phyloP scores from a whole-genome alignment of 164 flowering plant species.

The Aristolochia contorta region DNA sequence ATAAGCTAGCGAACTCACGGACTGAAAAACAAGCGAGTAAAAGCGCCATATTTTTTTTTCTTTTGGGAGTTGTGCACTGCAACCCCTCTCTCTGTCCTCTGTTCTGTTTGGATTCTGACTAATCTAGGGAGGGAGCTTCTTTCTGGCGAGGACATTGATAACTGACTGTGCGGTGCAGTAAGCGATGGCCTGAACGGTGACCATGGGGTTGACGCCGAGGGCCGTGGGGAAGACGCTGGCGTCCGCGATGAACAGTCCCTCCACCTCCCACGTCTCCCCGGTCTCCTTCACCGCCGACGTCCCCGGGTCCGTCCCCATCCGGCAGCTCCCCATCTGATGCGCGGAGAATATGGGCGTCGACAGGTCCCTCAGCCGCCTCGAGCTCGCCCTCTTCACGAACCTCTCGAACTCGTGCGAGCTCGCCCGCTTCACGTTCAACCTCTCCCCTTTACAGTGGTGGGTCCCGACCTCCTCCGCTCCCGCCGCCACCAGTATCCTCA shows the following conservation, averaged over 20 bases:
- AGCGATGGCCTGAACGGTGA: conserved; percentile 70
- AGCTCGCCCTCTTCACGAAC: conserved; percentile 54
- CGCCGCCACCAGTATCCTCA: conserved; percentile 67
- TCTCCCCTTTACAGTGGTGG: conserved; percentile 43
- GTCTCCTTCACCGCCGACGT: conserved; percentile 57
- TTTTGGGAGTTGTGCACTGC: too few relatives aligned
- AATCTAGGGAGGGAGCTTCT: neutral
- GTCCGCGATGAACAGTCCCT: conserved; percentile 62
- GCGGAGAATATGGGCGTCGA: conserved; percentile 46
- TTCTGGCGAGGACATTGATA: conserved; percentile 24
- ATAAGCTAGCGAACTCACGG: too few relatives aligned
- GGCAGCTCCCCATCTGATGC: conserved; percentile 87
- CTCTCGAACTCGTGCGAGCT: conserved; percentile 46
- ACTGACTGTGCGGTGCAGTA: conserved; percentile 41
- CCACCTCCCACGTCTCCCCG: conserved; percentile 85
- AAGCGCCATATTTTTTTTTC: too few relatives aligned
- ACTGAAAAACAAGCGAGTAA: too few relatives aligned
- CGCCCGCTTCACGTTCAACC: conserved; percentile 40
- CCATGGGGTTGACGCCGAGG: conserved; percentile 84
- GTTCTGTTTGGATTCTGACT: too few relatives aligned
- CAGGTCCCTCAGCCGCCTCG: conserved; percentile 25
- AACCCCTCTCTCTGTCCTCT: too few relatives aligned
- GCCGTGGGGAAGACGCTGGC: conserved; percentile 75
- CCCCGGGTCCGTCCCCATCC: conserved; percentile 50
- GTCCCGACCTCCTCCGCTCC: conserved; percentile 94